Percentiles rank a stretch among this genome's conserved stretches.
These are phyloP conservation scores for Podospora pseudocomata DNA, from an alignment of 495 filamentous ascomycete genomes.

Conservation along the genomic window DNA sequence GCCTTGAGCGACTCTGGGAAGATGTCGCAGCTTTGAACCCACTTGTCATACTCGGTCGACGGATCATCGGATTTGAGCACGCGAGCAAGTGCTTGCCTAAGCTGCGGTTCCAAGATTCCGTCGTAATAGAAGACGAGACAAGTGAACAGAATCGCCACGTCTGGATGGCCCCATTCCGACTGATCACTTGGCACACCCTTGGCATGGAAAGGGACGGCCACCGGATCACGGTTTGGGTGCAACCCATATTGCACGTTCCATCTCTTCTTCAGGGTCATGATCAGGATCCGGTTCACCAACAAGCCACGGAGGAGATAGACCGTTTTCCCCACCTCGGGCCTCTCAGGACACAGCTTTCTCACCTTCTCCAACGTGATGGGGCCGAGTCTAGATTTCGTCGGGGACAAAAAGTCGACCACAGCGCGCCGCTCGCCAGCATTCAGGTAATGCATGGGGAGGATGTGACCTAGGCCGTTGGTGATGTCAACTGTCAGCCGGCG, in stretches of 20 bases:
- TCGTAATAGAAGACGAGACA: slow-evolving; percentile 52
- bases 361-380: slow-evolving; percentile 22
- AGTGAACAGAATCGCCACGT: slow-evolving; percentile 53
- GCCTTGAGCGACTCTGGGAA: slow-evolving; percentile 42
- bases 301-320: slow-evolving; percentile 38
- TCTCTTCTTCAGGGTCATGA: slow-evolving; percentile 42
- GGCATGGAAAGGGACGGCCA: slow-evolving; percentile 43
- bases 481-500: slow-evolving; percentile 36
- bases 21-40: slow-evolving; percentile 32
- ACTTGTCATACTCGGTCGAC: slow-evolving; percentile 46
- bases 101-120: slow-evolving; percentile 39
- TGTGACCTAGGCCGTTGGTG: slow-evolving; percentile 30
- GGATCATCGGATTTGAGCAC: slow-evolving; percentile 53
- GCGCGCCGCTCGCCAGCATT: slow-evolving; percentile 35
- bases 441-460: slow-evolving; percentile 27
- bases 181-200: slow-evolving; percentile 51
- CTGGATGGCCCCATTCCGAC: slow-evolving; percentile 54
- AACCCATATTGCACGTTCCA: slow-evolving; percentile 48
- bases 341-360: slow-evolving; percentile 25
- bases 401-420: slow-evolving; percentile 34
- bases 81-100: slow-evolving; percentile 38
- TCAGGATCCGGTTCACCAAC: slow-evolving; percentile 39
- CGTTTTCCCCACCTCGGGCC: slow-evolving; percentile 24
- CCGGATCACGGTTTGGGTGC: slow-evolving; percentile 37
- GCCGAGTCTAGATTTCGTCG: slow-evolving; percentile 15